These are phyloP conservation scores for Oryza officinalis DNA, from an alignment of 176 grass and related monocot species.

Conservation along the genomic window DNA sequence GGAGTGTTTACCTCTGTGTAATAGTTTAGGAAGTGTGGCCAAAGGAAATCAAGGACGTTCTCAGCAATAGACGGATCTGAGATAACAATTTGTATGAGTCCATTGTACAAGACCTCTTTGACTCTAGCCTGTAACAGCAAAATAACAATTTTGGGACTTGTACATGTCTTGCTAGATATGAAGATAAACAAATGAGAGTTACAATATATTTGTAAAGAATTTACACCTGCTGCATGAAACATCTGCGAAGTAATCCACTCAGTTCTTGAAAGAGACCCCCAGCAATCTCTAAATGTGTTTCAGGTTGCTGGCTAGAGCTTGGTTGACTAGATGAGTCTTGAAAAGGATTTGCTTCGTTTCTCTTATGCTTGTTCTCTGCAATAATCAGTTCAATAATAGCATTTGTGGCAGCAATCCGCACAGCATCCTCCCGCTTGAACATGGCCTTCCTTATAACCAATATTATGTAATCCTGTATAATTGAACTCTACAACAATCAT, in stretches of 20 bases:
- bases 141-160: slow-evolving; percentile 17
- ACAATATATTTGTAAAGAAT: slow-evolving; percentile 18
- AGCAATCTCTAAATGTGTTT: slow-evolving; percentile 47
- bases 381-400: slow-evolving; percentile 76
- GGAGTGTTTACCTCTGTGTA: slow-evolving; percentile 60
- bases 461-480: slow-evolving; percentile 86
- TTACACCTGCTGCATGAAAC: slow-evolving; percentile 77
- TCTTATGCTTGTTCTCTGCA: slow-evolving; percentile 50
- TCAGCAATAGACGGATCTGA: slow-evolving; percentile 57
- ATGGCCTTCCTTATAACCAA: slow-evolving; percentile 91
- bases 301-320: slow-evolving; percentile 80
- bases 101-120: slow-evolving; percentile 73
- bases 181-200: slow-evolving; percentile 14
- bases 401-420: slow-evolving; percentile 70
- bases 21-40: slow-evolving; percentile 80
- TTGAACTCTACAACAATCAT: slow-evolving; percentile 28
- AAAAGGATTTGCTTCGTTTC: slow-evolving; percentile 52
- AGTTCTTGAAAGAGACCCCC: slow-evolving; percentile 77
- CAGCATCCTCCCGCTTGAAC: slow-evolving; percentile 76
- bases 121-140: slow-evolving; percentile 68
- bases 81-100: slow-evolving; percentile 62
- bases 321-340: slow-evolving; percentile 80
- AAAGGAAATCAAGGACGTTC: slow-evolving; percentile 71
- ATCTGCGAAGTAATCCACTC: slow-evolving; percentile 78
- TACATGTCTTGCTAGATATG: slow-evolving; percentile 19